Percentiles rank a stretch among this genome's conserved stretches.
Conservation (phyloP, 306 rosid species). For the Benincasa hispida region DNA sequence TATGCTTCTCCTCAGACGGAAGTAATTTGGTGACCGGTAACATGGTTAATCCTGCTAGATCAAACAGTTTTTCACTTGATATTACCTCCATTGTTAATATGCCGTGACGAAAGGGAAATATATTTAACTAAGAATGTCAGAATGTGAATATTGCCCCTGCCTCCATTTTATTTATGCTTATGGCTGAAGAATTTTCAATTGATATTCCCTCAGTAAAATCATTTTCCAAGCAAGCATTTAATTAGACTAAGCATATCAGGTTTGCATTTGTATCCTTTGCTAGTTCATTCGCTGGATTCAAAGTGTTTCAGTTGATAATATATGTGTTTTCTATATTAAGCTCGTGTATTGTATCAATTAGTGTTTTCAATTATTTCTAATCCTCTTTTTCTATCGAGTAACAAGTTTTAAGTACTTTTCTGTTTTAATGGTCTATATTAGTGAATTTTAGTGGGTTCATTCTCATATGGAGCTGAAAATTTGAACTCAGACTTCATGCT, state of each 20-base stretch:
- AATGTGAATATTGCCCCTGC: neutral
- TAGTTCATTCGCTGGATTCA: neutral
- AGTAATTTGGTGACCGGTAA: slow-evolving; percentile 71
- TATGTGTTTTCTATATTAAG: neutral
- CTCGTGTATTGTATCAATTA: neutral
- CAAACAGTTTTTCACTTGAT: neutral
- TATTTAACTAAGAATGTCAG: neutral
- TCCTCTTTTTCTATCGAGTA: neutral
- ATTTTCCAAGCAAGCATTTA: neutral
- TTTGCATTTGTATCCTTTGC: neutral
- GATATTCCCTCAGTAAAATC: neutral
- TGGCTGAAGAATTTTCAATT: neutral
- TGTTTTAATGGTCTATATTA: neutral
- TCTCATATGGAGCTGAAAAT: neutral
- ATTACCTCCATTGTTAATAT: neutral
- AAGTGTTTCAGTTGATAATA: neutral
- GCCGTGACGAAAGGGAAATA: neutral
- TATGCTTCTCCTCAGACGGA: slow-evolving; percentile 73
- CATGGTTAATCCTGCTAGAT: neutral
- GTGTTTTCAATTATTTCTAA: neutral
- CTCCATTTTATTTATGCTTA: neutral
- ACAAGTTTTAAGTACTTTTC: neutral
- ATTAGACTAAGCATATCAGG: neutral
- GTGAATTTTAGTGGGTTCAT: neutral
- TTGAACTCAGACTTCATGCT: neutral